These are phyloP conservation scores for Russula earlei DNA, from an alignment of 768 basidiomycete genomes.

Conservation along the genomic window DNA sequence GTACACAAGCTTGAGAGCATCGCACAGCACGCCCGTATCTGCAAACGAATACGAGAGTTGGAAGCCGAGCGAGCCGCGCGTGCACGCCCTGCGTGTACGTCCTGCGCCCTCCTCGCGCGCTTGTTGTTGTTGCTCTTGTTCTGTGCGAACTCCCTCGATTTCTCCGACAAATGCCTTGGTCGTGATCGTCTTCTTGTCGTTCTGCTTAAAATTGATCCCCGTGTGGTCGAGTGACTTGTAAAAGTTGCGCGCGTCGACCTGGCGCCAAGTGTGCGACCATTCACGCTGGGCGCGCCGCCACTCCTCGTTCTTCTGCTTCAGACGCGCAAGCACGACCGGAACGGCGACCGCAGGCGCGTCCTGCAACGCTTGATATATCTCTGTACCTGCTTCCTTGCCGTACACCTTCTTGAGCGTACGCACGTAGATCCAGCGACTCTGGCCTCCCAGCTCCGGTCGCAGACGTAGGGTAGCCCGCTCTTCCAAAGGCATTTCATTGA, in stretches of 20 bases:
- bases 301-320: slow-evolving; percentile 94
- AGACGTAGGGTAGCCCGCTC: slow-evolving; percentile 77
- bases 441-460: slow-evolving; percentile 81
- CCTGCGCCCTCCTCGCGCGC: not conserved
- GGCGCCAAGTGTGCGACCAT: slow-evolving; percentile 95
- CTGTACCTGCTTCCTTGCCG: slow-evolving; percentile 63
- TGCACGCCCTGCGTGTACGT: slow-evolving; percentile 25
- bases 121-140: slow-evolving; percentile 22
- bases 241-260: slow-evolving; percentile 94
- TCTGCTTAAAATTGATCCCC: slow-evolving; percentile 87
- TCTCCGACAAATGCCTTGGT: slow-evolving; percentile 75
- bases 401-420: slow-evolving; percentile 92
- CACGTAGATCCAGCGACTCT: slow-evolving; percentile 81
- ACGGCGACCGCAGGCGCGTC: slow-evolving; percentile 86
- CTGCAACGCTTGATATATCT: slow-evolving; percentile 80
- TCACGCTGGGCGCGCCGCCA: slow-evolving; percentile 92
- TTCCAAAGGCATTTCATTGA: slow-evolving; percentile 82
- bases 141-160: slow-evolving; percentile 59
- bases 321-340: slow-evolving; percentile 79
- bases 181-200: slow-evolving; percentile 90
- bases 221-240: slow-evolving; percentile 97
- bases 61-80: slow-evolving; percentile 42
- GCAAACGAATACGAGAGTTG: slow-evolving; percentile 76
- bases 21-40: slow-evolving; percentile 75
- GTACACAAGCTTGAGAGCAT: slow-evolving; percentile 83